phyloP scores from a whole-genome alignment of 495 filamentous ascomycete species.

The Neurospora cerealis region DNA sequence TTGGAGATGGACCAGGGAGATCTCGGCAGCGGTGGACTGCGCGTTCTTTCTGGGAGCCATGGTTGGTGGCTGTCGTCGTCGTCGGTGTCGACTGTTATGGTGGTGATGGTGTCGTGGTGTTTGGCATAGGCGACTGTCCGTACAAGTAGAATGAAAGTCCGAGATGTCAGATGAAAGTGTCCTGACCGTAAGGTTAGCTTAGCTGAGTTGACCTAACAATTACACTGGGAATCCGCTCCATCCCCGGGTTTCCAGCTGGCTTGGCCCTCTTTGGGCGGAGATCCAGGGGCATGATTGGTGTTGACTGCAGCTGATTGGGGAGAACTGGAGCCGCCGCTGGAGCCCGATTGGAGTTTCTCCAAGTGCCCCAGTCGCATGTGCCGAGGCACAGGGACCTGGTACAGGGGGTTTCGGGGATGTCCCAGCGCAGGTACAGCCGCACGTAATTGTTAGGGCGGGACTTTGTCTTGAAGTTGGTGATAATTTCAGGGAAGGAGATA shows the following conservation, averaged over 20 bases:
- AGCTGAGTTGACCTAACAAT: neutral
- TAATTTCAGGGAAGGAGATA: neutral
- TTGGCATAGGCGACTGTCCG: neutral
- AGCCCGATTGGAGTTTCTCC: neutral
- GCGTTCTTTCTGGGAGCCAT: constrained; percentile 60
- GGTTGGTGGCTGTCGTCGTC: neutral
- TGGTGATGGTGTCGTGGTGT: neutral
- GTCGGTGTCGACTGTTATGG: neutral
- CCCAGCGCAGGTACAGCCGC: neutral
- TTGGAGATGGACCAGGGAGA: constrained; percentile 74
- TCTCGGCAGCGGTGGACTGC: constrained; percentile 59
- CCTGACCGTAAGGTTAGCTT: neutral
- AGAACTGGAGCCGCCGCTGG: neutral
- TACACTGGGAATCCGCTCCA: neutral
- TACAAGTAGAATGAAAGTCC: neutral
- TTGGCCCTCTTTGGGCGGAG: neutral
- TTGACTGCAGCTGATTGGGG: neutral
- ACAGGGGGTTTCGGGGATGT: neutral
- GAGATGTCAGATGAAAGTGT: neutral
- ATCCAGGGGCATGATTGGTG: neutral
- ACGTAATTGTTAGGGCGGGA: neutral
- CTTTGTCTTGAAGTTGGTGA: neutral
- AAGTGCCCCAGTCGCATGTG: constrained; percentile 20
- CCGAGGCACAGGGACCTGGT: constrained; percentile 18
- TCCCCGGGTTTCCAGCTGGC: neutral